Evolutionary conservation across 352 stramenopile species (phyloP), one percentile per base, ranked within the genome.

Genomic region (Pythium phragmiticola): DNA sequence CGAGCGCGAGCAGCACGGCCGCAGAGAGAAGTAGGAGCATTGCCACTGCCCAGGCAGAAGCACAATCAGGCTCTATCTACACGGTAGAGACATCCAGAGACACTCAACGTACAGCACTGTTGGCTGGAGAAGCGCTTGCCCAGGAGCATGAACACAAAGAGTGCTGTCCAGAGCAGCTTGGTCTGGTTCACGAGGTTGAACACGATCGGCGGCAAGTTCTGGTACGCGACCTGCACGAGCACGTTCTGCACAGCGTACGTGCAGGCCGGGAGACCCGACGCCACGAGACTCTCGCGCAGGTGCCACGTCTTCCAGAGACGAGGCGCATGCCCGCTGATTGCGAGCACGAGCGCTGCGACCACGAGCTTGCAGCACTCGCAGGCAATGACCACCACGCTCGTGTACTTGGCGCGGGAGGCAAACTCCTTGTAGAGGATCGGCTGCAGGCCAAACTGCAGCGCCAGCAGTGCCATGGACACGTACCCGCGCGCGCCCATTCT

Each of bases 171-270:
- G 23, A 95, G 69, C 28, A 95, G 66, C 68, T 95, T 95, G 69
- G 84, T 94, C 75, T 95, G 87, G 75, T 95, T 95, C 43, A 95
- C 78, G 43, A 95, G 72, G 70, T 94, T 95, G 66, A 94, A 94
- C 28, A 92, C 74, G 50, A 94, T 88, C 36, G 87, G 87, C 53
- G 83, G 80, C 49, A 94, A 65, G 68, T 94, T 70, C 71, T 95
- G 87, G 67, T 91, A 92, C 50, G 87, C 75, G 16, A 89, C 59
- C 62, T 94, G 85, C 57, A 94, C 87, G n/a, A 93, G 77, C 61
- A 94, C 77, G 55, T 95, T 95, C 71, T 95, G 87, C 60, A 94
- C 68, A n/a, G 84, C 84, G 70, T 95, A 95, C 28, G 84, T 92
- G 68, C 79, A 90, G 19, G 87, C 87, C 1, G 87, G 85, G 1